These are phyloP conservation scores for Neurospora sp. DNA, from an alignment of 495 filamentous ascomycete genomes.

Conservation along the genomic window DNA sequence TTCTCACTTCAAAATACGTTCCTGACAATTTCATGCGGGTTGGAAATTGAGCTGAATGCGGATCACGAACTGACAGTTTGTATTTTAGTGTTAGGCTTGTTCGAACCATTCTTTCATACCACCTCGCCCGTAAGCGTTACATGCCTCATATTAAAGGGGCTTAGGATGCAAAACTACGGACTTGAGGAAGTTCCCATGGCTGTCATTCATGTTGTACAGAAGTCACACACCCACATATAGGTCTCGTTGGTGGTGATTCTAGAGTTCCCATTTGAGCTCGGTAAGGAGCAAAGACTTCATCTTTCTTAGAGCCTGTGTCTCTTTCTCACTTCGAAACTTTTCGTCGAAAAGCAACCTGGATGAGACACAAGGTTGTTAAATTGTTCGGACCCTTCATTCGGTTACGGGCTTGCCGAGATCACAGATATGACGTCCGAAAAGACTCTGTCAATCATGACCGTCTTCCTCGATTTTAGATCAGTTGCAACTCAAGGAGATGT, in stretches of 20 bases:
- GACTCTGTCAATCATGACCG: neutral
- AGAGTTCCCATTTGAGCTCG: neutral
- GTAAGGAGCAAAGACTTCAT: neutral
- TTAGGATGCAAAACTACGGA: neutral
- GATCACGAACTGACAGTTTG: no score
- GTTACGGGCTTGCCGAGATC: neutral
- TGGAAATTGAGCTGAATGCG: no score
- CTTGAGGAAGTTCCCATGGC: neutral
- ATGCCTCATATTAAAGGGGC: no score
- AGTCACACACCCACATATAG: neutral
- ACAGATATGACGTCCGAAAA: neutral
- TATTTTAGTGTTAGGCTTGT: no score
- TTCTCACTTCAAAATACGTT: no score
- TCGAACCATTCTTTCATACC: no score
- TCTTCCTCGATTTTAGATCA: neutral
- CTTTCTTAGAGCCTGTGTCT: neutral
- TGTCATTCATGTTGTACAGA: neutral
- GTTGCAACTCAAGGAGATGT: neutral
- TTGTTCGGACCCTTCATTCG: neutral
- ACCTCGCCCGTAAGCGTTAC: no score
- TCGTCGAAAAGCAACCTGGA: neutral
- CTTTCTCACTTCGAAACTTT: neutral
- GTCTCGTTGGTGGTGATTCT: neutral
- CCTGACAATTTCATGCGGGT: no score
- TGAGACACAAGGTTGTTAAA: neutral